Evolutionary conservation across 2,329 filamentous ascomycete genomes (phyloP).

Genomic region (Aspergillus nomiae): DNA sequence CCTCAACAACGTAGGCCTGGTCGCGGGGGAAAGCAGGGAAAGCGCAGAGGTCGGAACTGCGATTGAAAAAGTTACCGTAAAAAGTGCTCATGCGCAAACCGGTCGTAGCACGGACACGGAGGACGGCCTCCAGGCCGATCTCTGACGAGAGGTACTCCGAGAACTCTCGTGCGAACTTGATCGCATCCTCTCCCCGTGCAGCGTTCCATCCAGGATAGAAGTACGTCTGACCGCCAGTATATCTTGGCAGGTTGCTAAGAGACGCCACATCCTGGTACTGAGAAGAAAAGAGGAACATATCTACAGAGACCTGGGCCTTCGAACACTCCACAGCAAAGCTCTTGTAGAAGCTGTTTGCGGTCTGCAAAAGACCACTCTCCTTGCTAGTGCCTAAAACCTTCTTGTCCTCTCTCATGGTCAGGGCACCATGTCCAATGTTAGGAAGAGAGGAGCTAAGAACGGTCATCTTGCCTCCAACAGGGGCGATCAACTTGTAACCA

Average conservation of each 20-base stretch:
- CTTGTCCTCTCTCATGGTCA: slow-evolving; percentile 94
- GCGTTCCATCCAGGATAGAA: slow-evolving; percentile 99
- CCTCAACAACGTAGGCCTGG: slow-evolving; percentile 96
- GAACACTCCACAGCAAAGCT: slow-evolving; percentile 98
- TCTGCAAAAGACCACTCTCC: slow-evolving; percentile 84
- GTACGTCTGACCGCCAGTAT: slow-evolving; percentile 96
- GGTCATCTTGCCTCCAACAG: slow-evolving; percentile 91
- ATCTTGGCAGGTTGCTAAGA: slow-evolving; percentile 89
- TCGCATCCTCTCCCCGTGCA: slow-evolving; percentile 87
- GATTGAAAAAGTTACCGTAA: slow-evolving; percentile 99
- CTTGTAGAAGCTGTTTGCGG: slow-evolving; percentile 96
- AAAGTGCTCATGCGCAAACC: slow-evolving; percentile 96
- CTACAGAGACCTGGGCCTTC: slow-evolving; percentile 97
- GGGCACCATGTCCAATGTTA: slow-evolving; percentile 84
- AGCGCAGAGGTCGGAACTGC: slow-evolving; percentile 93
- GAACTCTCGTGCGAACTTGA: slow-evolving; percentile 97
- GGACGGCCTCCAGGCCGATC: slow-evolving; percentile 92
- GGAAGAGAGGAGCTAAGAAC: slow-evolving; percentile 88
- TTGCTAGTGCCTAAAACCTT: slow-evolving; percentile 92
- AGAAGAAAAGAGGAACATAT: slow-evolving; percentile 96
- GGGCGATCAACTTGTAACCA: slow-evolving; percentile 92
- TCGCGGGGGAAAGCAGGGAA: slow-evolving; percentile 98
- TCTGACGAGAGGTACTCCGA: slow-evolving; percentile 96
- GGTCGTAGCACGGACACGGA: slow-evolving; percentile 91
- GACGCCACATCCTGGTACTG: slow-evolving; percentile 98